phyloP scores from a whole-genome alignment of 306 rosid species.

The Leucaena leucocephala region DNA sequence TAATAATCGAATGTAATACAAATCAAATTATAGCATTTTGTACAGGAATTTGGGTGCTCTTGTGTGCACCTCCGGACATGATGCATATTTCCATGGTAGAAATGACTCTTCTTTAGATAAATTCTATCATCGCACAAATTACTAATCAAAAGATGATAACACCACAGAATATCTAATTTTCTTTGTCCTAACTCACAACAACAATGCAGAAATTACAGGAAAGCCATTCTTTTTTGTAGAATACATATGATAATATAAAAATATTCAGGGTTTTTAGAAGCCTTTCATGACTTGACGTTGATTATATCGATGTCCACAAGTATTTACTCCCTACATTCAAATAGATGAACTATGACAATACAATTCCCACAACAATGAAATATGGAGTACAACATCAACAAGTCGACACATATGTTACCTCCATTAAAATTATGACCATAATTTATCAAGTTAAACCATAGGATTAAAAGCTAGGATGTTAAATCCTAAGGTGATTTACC shows the following conservation, averaged over 20 bases:
- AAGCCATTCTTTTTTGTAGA: neutral
- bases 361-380: too few relatives aligned
- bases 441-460: too few relatives aligned
- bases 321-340: too few relatives aligned
- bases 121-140: conserved; percentile 37
- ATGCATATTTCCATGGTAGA: conserved; percentile 58
- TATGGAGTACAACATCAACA: too few relatives aligned
- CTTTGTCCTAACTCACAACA: neutral
- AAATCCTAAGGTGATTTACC: too few relatives aligned
- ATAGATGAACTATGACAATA: too few relatives aligned
- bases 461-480: too few relatives aligned
- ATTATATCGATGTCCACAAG: neutral
- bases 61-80: conserved; percentile 41
- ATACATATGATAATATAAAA: neutral
- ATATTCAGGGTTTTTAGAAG: neutral
- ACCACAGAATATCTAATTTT: neutral
- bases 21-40: too few relatives aligned
- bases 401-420: too few relatives aligned
- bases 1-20: too few relatives aligned
- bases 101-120: conserved; percentile 45
- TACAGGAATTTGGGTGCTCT: too few relatives aligned
- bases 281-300: neutral
- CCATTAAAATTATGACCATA: too few relatives aligned
- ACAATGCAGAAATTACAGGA: neutral
- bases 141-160: conserved; percentile 16